Evolutionary conservation across 441 rosid genomes (phyloP).

Genomic region (Lepidium campestre): DNA sequence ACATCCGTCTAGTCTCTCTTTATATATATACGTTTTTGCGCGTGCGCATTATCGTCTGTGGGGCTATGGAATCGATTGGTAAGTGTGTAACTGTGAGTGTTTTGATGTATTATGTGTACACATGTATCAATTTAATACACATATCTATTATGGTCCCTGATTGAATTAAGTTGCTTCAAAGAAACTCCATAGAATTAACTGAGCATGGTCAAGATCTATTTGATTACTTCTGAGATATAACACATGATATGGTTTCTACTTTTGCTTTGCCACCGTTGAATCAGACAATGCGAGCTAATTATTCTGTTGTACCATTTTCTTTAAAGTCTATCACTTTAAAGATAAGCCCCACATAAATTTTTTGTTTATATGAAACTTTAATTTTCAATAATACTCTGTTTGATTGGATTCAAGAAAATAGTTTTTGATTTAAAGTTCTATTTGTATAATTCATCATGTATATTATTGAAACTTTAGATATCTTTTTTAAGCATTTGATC

Average conservation of each 20-base stretch:
- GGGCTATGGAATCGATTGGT: neutral
- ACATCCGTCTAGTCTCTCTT: too few relatives aligned
- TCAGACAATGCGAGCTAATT: conserved; percentile 15
- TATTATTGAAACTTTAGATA: neutral
- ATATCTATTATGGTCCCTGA: conserved; percentile 1
- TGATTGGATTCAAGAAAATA: neutral
- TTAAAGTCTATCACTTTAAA: conserved; percentile 1
- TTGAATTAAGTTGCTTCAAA: neutral
- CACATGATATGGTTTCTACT: neutral
- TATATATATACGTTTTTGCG: conserved; percentile 1
- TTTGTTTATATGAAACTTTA: neutral
- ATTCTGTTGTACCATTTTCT: conserved; percentile 6
- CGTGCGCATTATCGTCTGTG: conserved; percentile 7
- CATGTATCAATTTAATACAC: neutral
- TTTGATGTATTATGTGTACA: neutral
- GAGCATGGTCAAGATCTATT: conserved; percentile 14
- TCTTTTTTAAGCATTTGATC: too few relatives aligned
- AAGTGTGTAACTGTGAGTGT: conserved; percentile 3
- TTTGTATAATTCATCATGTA: neutral
- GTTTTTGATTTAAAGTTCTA: neutral
- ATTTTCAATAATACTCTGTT: neutral
- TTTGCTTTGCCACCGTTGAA: conserved; percentile 1
- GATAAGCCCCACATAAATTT: neutral
- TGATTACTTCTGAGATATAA: neutral
- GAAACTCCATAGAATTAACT: neutral